Base-by-base conservation (phyloP, 345 rosid genomes). In the Eucalyptus paniculata region DNA sequence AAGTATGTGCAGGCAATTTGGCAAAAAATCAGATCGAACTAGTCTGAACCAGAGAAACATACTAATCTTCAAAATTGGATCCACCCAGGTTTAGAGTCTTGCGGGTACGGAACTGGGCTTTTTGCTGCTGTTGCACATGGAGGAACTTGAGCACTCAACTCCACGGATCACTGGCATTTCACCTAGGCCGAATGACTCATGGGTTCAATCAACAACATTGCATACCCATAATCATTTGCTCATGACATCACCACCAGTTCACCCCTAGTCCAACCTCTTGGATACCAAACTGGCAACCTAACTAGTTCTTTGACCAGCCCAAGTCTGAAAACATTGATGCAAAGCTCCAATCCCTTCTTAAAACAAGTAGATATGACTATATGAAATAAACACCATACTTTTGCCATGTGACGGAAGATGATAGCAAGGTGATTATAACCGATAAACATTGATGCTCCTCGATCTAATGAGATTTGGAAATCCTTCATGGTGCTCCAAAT, bases 141-240 rank as follows among this genome's bases (percentile, higher is more conserved):
- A 60, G 28, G 67, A 7, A 60, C 32, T 62, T 1, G 18, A 28
- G 69, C 69, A 28, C 69, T 62, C 69, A 62, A 62, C 69, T 58
- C 69, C 1, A 0, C 2, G 4, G 34, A 62, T 28, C 69, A 62
- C 5, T 6, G 18, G 34, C 32, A 12, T 15, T 62, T 28, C 34
- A 14, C 18, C 4, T 6, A 6, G 69, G 67, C n/a, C 32, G 0
- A 60, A 11, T 1, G 4, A 6, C 4, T 26, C 15, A 60, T 60
- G 67, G 7, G 32, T 12, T 12, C 32, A 60, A 58, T 23, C 7
- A 10, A 58, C 62, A 5, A 11, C 30, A 23, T 58, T 58, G 24
- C 30, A 58, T 23, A 58, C 12, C 65, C 6, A 9, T 9, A 58
- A 58, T 58, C 14, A 5, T 24, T 58, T 62, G 34, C 34, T 62